Evolutionary conservation across 768 basidiomycete genomes (phyloP).

Genomic region (Termitomyces sp.): DNA sequence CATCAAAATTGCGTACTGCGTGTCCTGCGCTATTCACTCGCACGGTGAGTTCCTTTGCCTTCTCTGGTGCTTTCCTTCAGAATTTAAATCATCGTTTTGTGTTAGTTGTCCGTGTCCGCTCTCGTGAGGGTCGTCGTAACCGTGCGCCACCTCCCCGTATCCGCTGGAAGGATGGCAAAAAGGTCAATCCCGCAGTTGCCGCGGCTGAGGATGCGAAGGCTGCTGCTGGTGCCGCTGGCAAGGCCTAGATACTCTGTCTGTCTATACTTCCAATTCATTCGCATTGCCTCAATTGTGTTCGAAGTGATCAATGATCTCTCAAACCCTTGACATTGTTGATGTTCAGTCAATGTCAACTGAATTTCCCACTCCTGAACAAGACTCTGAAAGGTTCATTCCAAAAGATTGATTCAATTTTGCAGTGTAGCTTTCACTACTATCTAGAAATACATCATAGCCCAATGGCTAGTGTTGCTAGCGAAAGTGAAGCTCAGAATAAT

Average conservation of each 20-base stretch:
- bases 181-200: constrained; percentile 92
- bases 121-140: constrained; percentile 92
- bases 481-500: constrained; percentile 53
- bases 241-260: constrained; percentile 35
- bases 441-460: constrained; percentile 68
- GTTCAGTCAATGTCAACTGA: neutral
- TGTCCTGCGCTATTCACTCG: constrained; percentile 98
- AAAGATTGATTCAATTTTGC: no score
- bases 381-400: no score
- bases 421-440: constrained; percentile 67
- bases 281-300: neutral
- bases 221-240: constrained; percentile 38
- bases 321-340: neutral
- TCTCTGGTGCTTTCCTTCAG: neutral
- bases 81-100: neutral
- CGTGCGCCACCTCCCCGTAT: constrained; percentile 94
- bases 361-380: no score
- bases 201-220: constrained; percentile 88
- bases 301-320: no score
- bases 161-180: constrained; percentile 94
- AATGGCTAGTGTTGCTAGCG: constrained; percentile 69
- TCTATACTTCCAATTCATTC: constrained; percentile 15
- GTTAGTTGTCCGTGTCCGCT: constrained; percentile 95
- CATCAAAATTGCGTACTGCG: constrained; percentile 98
- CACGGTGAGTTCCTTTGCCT: constrained; percentile 58